phyloP scores from a whole-genome alignment of 352 stramenopile species.

The Phytophthora quininea region DNA sequence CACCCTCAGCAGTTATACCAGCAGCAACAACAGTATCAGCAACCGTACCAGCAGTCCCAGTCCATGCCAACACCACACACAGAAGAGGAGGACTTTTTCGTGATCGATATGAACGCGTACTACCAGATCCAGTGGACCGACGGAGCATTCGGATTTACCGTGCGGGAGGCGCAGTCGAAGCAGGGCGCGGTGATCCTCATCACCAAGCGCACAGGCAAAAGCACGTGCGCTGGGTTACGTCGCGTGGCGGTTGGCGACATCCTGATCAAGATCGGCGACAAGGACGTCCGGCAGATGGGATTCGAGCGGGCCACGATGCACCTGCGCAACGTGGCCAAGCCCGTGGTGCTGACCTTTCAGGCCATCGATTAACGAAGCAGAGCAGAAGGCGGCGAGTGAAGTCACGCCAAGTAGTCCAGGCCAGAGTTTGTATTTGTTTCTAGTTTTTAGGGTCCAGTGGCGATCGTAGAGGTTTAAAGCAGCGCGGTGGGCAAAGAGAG shows the following conservation, averaged over 20 bases:
- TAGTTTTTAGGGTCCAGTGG: conserved; percentile 16
- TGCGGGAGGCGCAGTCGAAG: conserved; percentile 77
- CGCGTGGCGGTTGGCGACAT: conserved; percentile 81
- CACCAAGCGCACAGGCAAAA: conserved; percentile 81
- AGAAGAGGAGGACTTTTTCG: conserved; percentile 59
- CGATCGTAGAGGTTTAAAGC: conserved; percentile 14
- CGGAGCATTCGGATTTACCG: conserved; percentile 79
- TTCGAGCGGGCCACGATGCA: conserved; percentile 81
- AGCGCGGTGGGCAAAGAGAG: conserved; percentile 7
- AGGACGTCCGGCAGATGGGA: conserved; percentile 67
- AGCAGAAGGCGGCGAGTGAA: not conserved
- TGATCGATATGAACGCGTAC: conserved; percentile 70
- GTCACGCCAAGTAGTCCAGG: not conserved
- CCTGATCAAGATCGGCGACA: conserved; percentile 76
- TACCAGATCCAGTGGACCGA: conserved; percentile 86
- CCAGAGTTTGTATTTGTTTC: conserved; percentile 28
- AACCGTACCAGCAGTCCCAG: conserved; percentile 20
- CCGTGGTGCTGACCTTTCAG: conserved; percentile 79
- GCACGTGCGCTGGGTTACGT: conserved; percentile 73
- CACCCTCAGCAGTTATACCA: conserved; percentile 10
- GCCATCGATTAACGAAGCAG: conserved; percentile 61
- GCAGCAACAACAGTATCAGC: conserved; percentile 13
- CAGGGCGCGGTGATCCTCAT: conserved; percentile 74
- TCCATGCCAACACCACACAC: conserved; percentile 23
- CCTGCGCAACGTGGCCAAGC: conserved; percentile 77